Evolutionary conservation across 1,139 yeast genomes (phyloP).

Genomic region (Saccharomyces hybrid): DNA sequence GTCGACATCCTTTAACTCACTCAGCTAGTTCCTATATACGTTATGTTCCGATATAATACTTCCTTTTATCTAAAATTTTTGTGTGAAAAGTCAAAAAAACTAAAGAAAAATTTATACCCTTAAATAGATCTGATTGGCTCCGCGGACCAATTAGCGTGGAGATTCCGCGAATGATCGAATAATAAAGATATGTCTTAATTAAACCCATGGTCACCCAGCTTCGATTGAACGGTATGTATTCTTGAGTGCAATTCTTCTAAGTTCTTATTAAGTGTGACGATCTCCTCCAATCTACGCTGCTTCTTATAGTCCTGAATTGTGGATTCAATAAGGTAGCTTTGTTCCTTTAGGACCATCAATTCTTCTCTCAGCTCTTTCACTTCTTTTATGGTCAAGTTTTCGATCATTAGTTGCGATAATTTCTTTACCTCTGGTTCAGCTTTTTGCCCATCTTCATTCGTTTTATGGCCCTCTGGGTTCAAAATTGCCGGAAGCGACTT

Average conservation of each 20-base stretch:
- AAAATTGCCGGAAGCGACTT: constrained; percentile 41
- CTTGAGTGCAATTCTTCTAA: constrained; percentile 49
- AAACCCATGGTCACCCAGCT: constrained; percentile 64
- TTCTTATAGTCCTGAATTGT: constrained; percentile 56
- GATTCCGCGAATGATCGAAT: not conserved
- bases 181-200: constrained; percentile 8
- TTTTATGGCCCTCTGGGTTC: constrained; percentile 17
- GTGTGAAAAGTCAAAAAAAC: not conserved
- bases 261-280: constrained; percentile 52
- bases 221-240: constrained; percentile 41
- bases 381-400: constrained; percentile 31
- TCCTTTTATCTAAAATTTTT: not conserved
- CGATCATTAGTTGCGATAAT: constrained; percentile 15
- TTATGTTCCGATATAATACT: not conserved
- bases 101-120: not conserved
- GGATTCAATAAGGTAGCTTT: constrained; percentile 58
- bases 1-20: constrained; percentile 34
- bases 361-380: constrained; percentile 61
- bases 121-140: not conserved
- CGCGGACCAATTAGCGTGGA: constrained; percentile 1
- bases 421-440: constrained; percentile 14
- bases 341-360: constrained; percentile 82
- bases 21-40: not conserved
- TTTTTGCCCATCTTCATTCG: constrained; percentile 5
- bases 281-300: constrained; percentile 70